A percentile compares a stretch with the other conserved stretches of the same genome.
Conservation (phyloP, 2,329 filamentous ascomycete species). For the Xylaria sp. region DNA sequence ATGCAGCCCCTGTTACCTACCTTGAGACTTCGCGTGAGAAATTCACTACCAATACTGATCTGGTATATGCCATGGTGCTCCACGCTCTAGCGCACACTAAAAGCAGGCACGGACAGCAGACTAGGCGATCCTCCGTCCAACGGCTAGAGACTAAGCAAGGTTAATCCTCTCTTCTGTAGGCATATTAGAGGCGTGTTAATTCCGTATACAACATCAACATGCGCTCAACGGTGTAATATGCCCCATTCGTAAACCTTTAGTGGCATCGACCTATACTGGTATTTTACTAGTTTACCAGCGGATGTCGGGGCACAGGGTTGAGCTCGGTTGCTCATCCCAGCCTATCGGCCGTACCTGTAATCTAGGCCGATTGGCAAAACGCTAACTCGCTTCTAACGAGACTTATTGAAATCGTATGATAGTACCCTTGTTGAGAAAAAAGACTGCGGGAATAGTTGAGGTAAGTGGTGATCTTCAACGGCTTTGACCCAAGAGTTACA, state of each 20-base stretch:
- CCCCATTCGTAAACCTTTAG: too few species aligned
- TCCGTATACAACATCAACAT: too few species aligned
- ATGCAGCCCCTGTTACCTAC: background rate
- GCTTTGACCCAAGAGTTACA: background rate
- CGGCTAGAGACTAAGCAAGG: background rate
- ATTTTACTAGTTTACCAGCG: too few species aligned
- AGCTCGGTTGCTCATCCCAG: too few species aligned
- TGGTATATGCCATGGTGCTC: background rate
- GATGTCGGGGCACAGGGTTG: too few species aligned
- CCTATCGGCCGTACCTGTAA: too few species aligned
- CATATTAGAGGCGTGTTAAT: background rate
- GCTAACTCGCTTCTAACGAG: background rate
- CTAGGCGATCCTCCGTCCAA: slow-evolving; percentile 1
- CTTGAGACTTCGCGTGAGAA: background rate
- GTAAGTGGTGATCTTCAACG: background rate
- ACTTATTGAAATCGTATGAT: slow-evolving; percentile 27
- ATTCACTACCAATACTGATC: background rate
- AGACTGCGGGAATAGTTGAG: background rate
- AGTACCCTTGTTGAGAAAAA: background rate
- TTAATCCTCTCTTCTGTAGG: background rate
- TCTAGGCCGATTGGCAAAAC: slow-evolving; percentile 2
- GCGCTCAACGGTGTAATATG: too few species aligned
- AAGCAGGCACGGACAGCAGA: background rate
- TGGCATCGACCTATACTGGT: too few species aligned
- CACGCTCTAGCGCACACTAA: background rate